A percentile compares a stretch with the other conserved stretches of the same genome.
These are phyloP conservation scores for Skeletonema potamos DNA, from an alignment of 108 stramenopile species.

Conservation along the genomic window DNA sequence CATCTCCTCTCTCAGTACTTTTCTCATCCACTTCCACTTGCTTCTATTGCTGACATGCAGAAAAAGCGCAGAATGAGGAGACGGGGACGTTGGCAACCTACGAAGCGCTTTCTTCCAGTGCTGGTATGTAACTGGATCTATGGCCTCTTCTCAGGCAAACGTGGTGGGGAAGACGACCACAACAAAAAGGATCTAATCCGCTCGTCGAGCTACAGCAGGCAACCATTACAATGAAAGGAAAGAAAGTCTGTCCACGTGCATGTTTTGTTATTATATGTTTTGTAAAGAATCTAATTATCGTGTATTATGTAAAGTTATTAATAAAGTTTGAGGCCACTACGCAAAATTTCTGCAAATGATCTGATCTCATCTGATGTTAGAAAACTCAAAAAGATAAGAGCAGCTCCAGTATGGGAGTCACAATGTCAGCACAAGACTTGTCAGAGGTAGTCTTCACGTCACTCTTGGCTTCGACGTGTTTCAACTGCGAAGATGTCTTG, in stretches of 20 bases:
- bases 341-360: neutral
- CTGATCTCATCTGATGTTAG: neutral
- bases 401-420: constrained; percentile 35
- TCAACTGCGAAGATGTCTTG: constrained; percentile 6
- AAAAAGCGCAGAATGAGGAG: neutral
- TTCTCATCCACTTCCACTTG: neutral
- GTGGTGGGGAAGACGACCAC: neutral
- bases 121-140: neutral
- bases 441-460: neutral
- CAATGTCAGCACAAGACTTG: neutral
- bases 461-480: neutral
- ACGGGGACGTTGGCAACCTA: neutral
- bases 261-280: neutral
- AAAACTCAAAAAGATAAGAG: constrained; percentile 38
- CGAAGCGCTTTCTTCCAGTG: neutral
- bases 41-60: neutral
- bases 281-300: neutral
- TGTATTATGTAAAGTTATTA: neutral
- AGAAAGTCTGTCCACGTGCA: neutral
- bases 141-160: neutral
- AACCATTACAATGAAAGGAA: neutral
- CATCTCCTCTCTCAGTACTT: neutral
- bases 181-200: neutral
- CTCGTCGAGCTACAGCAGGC: neutral
- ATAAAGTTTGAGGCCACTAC: neutral